Percentiles rank a stretch among this genome's conserved stretches.
phyloP scores from a whole-genome alignment of 2,329 filamentous ascomycete species.

The Drechslera avenae region DNA sequence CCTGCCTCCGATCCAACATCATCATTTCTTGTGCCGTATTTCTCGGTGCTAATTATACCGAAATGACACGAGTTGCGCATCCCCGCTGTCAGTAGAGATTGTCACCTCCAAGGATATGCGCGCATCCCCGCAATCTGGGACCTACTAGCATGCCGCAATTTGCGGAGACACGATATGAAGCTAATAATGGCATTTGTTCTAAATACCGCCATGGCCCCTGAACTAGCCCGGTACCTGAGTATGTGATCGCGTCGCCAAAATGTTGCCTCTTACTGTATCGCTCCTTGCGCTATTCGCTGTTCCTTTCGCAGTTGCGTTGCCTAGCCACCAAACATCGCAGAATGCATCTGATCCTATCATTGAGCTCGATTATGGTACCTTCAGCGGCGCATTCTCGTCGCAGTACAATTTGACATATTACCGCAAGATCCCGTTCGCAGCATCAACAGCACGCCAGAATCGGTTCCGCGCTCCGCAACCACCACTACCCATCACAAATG shows the following conservation, averaged over 20 bases:
- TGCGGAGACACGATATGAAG: constrained; percentile 35
- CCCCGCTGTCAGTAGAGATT: neutral
- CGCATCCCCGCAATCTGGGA: constrained; percentile 25
- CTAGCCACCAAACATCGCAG: constrained; percentile 1
- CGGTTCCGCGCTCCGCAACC: constrained; percentile 67
- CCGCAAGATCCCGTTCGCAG: constrained; percentile 65
- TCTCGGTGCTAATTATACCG: constrained; percentile 18
- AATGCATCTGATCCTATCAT: constrained; percentile 28
- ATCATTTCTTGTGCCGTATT: neutral
- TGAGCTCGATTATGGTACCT: constrained; percentile 49
- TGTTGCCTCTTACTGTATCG: constrained; percentile 19
- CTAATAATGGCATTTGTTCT: constrained; percentile 17
- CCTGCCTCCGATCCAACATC: neutral
- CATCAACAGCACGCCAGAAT: constrained; percentile 62
- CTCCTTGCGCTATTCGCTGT: constrained; percentile 11
- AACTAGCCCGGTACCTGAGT: neutral
- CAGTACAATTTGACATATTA: constrained; percentile 64
- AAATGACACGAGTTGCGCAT: neutral
- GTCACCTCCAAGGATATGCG: constrained; percentile 6
- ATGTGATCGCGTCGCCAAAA: neutral
- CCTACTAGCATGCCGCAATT: constrained; percentile 16
- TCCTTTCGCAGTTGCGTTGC: constrained; percentile 15
- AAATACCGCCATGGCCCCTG: constrained; percentile 5
- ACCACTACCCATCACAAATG: constrained; percentile 54
- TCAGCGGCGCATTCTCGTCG: constrained; percentile 58